A percentile compares a stretch with the other conserved stretches of the same genome.
Evolutionary conservation across 305 asterid species (phyloP).

Genomic region (Ruellia speciosa): DNA sequence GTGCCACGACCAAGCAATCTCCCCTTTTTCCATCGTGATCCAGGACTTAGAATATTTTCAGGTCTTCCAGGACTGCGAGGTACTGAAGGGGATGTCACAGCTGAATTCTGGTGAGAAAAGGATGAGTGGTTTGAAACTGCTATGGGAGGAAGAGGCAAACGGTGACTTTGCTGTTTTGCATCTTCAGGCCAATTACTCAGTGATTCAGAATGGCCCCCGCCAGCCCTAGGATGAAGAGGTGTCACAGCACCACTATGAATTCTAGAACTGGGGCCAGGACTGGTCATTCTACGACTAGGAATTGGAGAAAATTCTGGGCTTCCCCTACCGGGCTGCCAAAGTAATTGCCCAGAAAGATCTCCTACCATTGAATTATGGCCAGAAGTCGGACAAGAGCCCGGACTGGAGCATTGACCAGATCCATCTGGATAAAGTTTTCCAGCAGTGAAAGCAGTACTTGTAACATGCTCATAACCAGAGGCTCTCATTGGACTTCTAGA

Average conservation of each 20-base stretch:
- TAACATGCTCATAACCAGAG: constrained; percentile 53
- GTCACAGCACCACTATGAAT: constrained; percentile 4
- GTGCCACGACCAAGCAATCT: constrained; percentile 22
- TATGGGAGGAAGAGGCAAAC: constrained; percentile 60
- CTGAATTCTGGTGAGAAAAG: constrained; percentile 1
- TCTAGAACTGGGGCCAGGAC: constrained; percentile 69
- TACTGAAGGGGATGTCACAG: background rate
- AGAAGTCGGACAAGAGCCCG: constrained; percentile 92
- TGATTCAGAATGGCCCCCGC: constrained; percentile 1
- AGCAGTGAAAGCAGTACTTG: constrained; percentile 47
- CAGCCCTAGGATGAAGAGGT: constrained; percentile 9
- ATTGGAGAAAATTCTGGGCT: constrained; percentile 87
- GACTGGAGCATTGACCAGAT: constrained; percentile 93
- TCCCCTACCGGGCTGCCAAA: constrained; percentile 87
- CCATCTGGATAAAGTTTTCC: constrained; percentile 71
- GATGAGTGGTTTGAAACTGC: background rate
- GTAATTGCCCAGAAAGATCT: constrained; percentile 69
- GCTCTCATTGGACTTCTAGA: constrained; percentile 88
- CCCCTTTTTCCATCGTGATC: constrained; percentile 63
- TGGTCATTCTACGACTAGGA: constrained; percentile 91
- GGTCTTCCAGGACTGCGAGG: constrained; percentile 58
- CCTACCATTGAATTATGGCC: constrained; percentile 97
- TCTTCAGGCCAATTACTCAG: constrained; percentile 37
- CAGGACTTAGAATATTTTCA: constrained; percentile 42
- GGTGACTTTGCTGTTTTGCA: constrained; percentile 53